phyloP scores from a whole-genome alignment of 345 rosid genomes.

The Dipteronia sinensis region DNA sequence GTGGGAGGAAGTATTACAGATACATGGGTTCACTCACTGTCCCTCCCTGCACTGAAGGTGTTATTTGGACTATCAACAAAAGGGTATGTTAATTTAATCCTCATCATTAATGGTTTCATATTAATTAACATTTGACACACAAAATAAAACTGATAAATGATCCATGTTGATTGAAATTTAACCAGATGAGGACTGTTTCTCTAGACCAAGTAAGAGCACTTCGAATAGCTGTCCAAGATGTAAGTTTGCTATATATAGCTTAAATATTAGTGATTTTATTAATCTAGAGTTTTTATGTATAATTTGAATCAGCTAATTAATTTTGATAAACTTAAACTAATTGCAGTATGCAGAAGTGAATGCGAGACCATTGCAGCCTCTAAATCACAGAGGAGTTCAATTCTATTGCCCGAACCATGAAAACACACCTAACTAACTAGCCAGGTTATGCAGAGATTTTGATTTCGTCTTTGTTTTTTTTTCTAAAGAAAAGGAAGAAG shows the following conservation, averaged over 20 bases:
- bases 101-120: too few species aligned
- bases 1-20: constrained; percentile 55
- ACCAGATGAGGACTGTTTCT: constrained; percentile 46
- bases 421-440: background rate
- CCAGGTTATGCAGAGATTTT: too few species aligned
- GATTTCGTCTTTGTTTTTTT: too few species aligned
- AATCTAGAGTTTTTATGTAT: too few species aligned
- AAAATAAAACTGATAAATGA: too few species aligned
- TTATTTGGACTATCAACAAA: constrained; percentile 61
- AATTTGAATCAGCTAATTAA: too few species aligned
- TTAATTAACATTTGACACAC: too few species aligned
- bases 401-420: background rate
- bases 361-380: constrained; percentile 62
- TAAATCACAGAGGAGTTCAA: constrained; percentile 29
- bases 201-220: constrained; percentile 45
- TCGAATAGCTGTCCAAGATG: constrained; percentile 54
- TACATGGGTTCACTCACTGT: constrained; percentile 78
- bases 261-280: background rate
- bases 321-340: background rate
- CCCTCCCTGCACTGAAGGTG: constrained; percentile 87
- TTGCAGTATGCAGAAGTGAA: constrained; percentile 53
- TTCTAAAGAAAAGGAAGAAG: too few species aligned
- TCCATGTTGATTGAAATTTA: background rate
- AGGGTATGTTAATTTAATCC: constrained; percentile 34
- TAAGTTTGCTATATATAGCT: constrained; percentile 27